Evolutionary conservation across 2,329 filamentous ascomycete species (phyloP).

Genomic region (Fusarium paranaense): DNA sequence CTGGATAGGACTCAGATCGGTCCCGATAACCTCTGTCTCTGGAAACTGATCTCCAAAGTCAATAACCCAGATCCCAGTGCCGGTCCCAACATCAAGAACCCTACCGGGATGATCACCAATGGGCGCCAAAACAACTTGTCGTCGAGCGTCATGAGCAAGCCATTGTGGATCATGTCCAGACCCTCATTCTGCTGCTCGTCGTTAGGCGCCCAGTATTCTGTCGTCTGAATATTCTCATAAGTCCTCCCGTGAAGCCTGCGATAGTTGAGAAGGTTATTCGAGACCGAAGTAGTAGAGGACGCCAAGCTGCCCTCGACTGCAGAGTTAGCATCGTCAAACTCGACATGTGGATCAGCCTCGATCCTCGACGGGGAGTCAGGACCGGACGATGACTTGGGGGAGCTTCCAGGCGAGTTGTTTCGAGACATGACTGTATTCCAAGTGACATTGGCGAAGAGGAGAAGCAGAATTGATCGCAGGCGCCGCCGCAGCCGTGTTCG

Average conservation of each 20-base stretch:
- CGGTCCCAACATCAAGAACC: slow-evolving; percentile 65
- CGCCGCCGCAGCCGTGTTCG: background rate
- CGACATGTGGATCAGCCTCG: background rate
- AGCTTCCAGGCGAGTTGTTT: background rate
- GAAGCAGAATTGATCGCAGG: background rate
- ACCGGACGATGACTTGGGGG: background rate
- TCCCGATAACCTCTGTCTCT: slow-evolving; percentile 46
- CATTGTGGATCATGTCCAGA: background rate
- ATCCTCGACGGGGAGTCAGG: background rate
- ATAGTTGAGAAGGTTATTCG: slow-evolving; percentile 33
- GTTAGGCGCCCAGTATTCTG: slow-evolving; percentile 43
- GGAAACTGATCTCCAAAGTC: slow-evolving; percentile 49
- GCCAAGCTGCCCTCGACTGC: slow-evolving; percentile 1
- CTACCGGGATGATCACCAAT: slow-evolving; percentile 32
- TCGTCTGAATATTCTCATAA: slow-evolving; percentile 32
- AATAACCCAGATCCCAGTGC: slow-evolving; percentile 67
- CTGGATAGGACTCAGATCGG: slow-evolving; percentile 52
- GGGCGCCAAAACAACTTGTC: slow-evolving; percentile 42
- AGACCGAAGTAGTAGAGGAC: slow-evolving; percentile 23
- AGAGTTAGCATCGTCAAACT: slow-evolving; percentile 10
- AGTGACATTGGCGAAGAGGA: background rate
- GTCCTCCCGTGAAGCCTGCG: slow-evolving; percentile 30
- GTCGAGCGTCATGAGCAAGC: slow-evolving; percentile 33
- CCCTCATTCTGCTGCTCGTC: background rate
- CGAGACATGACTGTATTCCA: slow-evolving; percentile 8